phyloP scores from a whole-genome alignment of 768 basidiomycete genomes.

The Chalciporus chontae region DNA sequence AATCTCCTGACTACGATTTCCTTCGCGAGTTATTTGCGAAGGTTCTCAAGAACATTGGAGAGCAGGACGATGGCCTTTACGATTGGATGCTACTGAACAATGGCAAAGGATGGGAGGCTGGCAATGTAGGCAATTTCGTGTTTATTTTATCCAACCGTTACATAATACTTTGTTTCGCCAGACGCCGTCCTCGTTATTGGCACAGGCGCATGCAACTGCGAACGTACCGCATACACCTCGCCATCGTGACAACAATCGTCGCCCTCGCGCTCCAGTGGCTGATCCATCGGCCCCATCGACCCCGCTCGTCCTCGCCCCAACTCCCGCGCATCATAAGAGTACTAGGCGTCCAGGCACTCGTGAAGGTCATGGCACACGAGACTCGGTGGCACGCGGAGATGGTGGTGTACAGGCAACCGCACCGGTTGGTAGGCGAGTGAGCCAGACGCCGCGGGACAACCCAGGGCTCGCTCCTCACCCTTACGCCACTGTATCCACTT shows the following conservation, averaged over 20 bases:
- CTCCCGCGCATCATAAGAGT: constrained; percentile 63
- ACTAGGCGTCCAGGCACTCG: constrained; percentile 44
- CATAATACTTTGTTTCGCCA: constrained; percentile 19
- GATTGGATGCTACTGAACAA: constrained; percentile 96
- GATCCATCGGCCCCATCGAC: constrained; percentile 53
- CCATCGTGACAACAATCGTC: constrained; percentile 56
- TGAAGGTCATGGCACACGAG: constrained; percentile 48
- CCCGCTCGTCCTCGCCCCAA: constrained; percentile 62
- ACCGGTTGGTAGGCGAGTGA: constrained; percentile 62
- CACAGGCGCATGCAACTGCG: constrained; percentile 53
- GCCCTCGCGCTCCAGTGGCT: constrained; percentile 45
- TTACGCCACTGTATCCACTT: constrained; percentile 63
- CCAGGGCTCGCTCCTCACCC: constrained; percentile 60
- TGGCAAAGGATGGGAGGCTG: constrained; percentile 95
- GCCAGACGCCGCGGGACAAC: constrained; percentile 55
- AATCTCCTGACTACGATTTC: constrained; percentile 97
- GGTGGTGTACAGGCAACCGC: constrained; percentile 64
- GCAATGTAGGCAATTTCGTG: constrained; percentile 53
- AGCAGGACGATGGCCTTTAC: constrained; percentile 87
- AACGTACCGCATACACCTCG: constrained; percentile 49
- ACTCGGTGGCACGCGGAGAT: constrained; percentile 43
- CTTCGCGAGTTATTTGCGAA: constrained; percentile 92
- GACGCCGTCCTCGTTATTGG: constrained; percentile 43
- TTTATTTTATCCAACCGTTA: not conserved
- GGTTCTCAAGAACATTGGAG: constrained; percentile 82